These are phyloP conservation scores for Yarrowia keelungensis DNA, from an alignment of 805 yeast species.

Conservation along the genomic window DNA sequence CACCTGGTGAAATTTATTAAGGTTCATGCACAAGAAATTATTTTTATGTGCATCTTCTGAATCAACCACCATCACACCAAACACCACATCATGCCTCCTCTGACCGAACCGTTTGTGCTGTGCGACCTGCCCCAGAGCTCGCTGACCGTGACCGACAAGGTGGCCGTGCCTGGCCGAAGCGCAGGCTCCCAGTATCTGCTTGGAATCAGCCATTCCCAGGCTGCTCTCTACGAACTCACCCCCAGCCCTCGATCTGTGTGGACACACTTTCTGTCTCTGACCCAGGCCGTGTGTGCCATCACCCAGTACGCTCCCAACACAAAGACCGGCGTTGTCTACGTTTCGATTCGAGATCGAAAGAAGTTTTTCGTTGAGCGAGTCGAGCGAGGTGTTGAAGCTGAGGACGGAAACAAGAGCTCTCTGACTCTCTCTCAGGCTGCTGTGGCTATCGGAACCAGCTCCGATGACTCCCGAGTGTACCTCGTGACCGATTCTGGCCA, in stretches of 20 bases:
- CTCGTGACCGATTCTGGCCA: slow-evolving; percentile 22
- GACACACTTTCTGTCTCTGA: slow-evolving; percentile 50
- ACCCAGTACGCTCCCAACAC: slow-evolving; percentile 31
- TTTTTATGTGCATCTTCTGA: slow-evolving; percentile 17
- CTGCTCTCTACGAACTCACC: slow-evolving; percentile 45
- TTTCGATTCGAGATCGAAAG: slow-evolving; percentile 47
- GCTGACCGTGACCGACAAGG: slow-evolving; percentile 21
- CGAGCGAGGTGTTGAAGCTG: slow-evolving; percentile 10
- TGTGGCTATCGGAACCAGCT: slow-evolving; percentile 11
- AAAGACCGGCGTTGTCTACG: slow-evolving; percentile 41
- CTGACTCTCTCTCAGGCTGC: slow-evolving; percentile 19
- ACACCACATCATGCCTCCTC: slow-evolving; percentile 43
- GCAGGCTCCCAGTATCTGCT: slow-evolving; percentile 41
- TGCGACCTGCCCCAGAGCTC: slow-evolving; percentile 43
- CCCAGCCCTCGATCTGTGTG: slow-evolving; percentile 49
- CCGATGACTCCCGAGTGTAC: slow-evolving; percentile 18
- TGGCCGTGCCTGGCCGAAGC: slow-evolving; percentile 18
- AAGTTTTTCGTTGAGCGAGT: slow-evolving; percentile 42
- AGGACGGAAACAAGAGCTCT: slow-evolving; percentile 20
- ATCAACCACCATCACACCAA: background rate
- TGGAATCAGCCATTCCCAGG: slow-evolving; percentile 49
- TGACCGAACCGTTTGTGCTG: slow-evolving; percentile 44
- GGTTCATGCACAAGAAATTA: slow-evolving; percentile 32
- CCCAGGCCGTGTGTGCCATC: slow-evolving; percentile 45
- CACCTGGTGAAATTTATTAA: background rate